phyloP scores from a whole-genome alignment of 805 yeast genomes.

The Suhomyces sp. region DNA sequence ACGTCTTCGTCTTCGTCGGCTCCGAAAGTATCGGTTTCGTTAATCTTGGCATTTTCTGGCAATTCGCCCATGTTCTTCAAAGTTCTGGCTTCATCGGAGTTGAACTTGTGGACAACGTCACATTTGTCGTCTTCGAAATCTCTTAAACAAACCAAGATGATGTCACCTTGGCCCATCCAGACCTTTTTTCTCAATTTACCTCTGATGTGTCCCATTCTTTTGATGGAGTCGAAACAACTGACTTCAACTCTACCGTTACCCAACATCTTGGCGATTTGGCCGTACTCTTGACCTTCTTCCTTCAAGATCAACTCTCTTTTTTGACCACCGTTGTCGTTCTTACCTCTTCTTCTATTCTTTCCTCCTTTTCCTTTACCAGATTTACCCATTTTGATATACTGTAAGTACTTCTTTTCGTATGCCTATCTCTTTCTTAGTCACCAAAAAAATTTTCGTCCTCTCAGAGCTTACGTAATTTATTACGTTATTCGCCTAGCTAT shows the following conservation, averaged over 20 bases:
- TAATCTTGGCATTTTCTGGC: conserved; percentile 95
- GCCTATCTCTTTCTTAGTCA: background rate
- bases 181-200: conserved; percentile 99
- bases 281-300: conserved; percentile 98
- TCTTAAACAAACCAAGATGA: conserved; percentile 90
- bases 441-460: background rate
- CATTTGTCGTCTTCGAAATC: conserved; percentile 98
- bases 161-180: conserved; percentile 99
- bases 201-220: conserved; percentile 96
- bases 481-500: too few species aligned
- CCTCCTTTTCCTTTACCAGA: conserved; percentile 80
- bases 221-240: conserved; percentile 87
- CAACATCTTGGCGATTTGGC: conserved; percentile 96
- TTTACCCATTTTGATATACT: conserved; percentile 56
- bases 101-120: conserved; percentile 95
- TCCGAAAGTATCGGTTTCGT: conserved; percentile 96
- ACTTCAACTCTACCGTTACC: conserved; percentile 98
- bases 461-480: too few species aligned
- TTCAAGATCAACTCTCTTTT: conserved; percentile 90
- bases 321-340: conserved; percentile 86
- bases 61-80: conserved; percentile 93
- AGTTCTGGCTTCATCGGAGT: conserved; percentile 96
- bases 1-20: conserved; percentile 96
- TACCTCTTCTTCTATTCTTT: conserved; percentile 96
- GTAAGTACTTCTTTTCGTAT: background rate